A percentile compares a stretch with the other conserved stretches of the same genome.
Conservation (phyloP, 305 asterid species). For the Fraxinus greggii region DNA sequence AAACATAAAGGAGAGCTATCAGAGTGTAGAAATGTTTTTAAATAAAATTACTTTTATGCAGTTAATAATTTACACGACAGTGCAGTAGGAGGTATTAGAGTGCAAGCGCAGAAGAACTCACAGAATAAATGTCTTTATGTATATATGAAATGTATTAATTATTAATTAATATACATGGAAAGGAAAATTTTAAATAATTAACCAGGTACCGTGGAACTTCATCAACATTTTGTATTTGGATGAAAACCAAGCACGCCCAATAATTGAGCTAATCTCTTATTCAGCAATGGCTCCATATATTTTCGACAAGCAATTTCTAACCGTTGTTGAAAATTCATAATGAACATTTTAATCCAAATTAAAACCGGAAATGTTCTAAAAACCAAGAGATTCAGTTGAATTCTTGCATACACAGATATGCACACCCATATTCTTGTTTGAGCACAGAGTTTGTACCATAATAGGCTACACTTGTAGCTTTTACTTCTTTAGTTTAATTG, state of each 20-base stretch:
- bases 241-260: not conserved
- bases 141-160: not conserved
- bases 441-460: constrained; percentile 4
- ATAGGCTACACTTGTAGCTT: constrained; percentile 14
- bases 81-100: constrained; percentile 2
- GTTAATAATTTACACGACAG: not conserved
- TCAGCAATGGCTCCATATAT: not conserved
- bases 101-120: constrained; percentile 11
- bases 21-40: not conserved
- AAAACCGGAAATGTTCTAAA: constrained; percentile 4
- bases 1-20: not conserved
- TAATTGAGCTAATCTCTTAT: not conserved
- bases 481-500: not conserved
- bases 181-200: not conserved
- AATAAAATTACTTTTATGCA: not conserved
- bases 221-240: not conserved
- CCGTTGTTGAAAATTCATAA: too few species aligned
- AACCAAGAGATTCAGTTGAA: not conserved
- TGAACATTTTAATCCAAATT: not conserved
- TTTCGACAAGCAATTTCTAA: constrained; percentile 2
- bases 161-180: not conserved
- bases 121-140: not conserved
- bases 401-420: not conserved
- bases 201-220: not conserved
- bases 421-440: not conserved